A percentile compares a stretch with the other conserved stretches of the same genome.
phyloP scores from a whole-genome alignment of 1,139 yeast genomes.

The Diutina scorzettiae region DNA sequence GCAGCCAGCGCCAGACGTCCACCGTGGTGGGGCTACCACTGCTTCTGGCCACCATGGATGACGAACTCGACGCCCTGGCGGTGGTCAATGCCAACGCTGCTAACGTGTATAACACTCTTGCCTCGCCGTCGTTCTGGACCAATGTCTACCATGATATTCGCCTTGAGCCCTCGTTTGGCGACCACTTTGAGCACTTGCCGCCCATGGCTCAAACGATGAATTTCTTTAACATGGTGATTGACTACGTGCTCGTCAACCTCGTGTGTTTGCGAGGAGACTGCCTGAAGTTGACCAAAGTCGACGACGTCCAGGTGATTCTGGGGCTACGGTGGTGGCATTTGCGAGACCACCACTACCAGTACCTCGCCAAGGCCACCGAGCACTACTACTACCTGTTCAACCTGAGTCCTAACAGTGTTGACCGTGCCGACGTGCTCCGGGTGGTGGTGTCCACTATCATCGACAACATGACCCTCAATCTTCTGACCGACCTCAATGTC shows the following conservation, averaged over 20 bases:
- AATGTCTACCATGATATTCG: slow-evolving; percentile 11
- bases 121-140: slow-evolving; percentile 8
- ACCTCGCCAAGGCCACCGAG: slow-evolving; percentile 16
- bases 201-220: slow-evolving; percentile 14
- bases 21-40: background rate
- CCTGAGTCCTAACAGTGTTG: background rate
- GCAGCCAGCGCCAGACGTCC: background rate
- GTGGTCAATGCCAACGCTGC: background rate
- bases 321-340: slow-evolving; percentile 16
- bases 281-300: slow-evolving; percentile 5
- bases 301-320: slow-evolving; percentile 14
- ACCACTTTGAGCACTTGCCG: slow-evolving; percentile 16
- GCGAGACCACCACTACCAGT: slow-evolving; percentile 16
- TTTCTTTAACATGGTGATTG: slow-evolving; percentile 20
- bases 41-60: background rate
- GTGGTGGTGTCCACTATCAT: slow-evolving; percentile 6
- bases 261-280: background rate
- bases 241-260: slow-evolving; percentile 15
- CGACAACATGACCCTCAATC: background rate
- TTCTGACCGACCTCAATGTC: background rate
- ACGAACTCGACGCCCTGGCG: background rate
- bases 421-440: slow-evolving; percentile 1
- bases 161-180: slow-evolving; percentile 7
- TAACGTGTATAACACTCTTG: background rate
- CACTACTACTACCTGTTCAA: slow-evolving; percentile 13